phyloP scores from a whole-genome alignment of 2,329 filamentous ascomycete genomes.

The Waltergamsia citrina region DNA sequence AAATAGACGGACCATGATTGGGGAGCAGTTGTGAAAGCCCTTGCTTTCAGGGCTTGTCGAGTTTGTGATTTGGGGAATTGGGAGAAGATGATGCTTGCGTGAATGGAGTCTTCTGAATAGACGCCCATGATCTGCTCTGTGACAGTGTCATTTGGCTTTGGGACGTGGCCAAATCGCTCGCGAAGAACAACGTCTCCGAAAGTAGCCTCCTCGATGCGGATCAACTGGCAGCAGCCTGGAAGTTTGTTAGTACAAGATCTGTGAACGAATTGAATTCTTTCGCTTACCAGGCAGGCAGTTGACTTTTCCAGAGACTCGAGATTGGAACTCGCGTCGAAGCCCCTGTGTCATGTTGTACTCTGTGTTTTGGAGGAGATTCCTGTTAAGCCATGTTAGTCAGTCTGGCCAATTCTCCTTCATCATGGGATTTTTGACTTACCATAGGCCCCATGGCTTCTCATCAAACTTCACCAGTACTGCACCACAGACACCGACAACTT shows the following conservation, averaged over 20 bases:
- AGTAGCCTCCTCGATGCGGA: constrained; percentile 37
- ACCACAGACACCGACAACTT: constrained; percentile 36
- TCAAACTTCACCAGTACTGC: constrained; percentile 38
- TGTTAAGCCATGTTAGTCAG: neutral
- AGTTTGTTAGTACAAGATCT: constrained; percentile 22
- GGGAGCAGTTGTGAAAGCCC: constrained; percentile 36
- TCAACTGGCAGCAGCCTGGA: constrained; percentile 38
- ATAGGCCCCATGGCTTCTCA: constrained; percentile 27
- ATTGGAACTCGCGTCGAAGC: constrained; percentile 37
- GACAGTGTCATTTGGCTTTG: constrained; percentile 36
- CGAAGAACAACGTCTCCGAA: constrained; percentile 35
- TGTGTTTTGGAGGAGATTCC: constrained; percentile 5
- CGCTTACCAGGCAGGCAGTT: constrained; percentile 32
- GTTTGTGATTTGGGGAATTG: constrained; percentile 32
- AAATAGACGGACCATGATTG: constrained; percentile 35
- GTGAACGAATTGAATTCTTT: neutral
- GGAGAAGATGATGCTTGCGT: constrained; percentile 37
- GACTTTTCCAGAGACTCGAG: constrained; percentile 36
- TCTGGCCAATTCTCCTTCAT: too few species aligned
- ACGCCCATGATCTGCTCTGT: constrained; percentile 37
- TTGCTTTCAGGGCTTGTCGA: constrained; percentile 33
- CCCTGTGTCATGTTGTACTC: constrained; percentile 23
- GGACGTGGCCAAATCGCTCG: constrained; percentile 36
- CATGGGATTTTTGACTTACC: constrained; percentile 17
- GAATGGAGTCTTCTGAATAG: constrained; percentile 39